Base-by-base conservation (phyloP, 192 early-diverging fungal species). In the Rhizoclosmatium globosum region DNA sequence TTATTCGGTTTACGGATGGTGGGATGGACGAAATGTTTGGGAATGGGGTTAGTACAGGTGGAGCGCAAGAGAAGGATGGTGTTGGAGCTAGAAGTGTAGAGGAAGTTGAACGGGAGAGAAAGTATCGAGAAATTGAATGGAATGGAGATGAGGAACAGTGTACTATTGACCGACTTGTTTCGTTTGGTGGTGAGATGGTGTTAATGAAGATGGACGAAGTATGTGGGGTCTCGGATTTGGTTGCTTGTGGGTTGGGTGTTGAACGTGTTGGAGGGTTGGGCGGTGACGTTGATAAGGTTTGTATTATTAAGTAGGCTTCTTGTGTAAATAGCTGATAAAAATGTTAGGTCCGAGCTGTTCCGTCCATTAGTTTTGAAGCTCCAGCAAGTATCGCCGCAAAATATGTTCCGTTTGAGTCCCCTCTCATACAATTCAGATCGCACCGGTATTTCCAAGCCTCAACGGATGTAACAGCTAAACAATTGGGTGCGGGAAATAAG, bases 381-480 rank as follows among this genome's bases (percentile, higher is more conserved):
- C 9, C 9, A 53, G 9, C 6, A 53, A 7, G 17, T 13, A 7
- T 13, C 6, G 17, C 50, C n/a, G 11, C 70, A 31, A 50, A n/a
- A 3, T 72, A 47, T 39, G 39, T 41, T 11, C 70, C 70, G 3
- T 72, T 72, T 57, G 70, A 72, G 15, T 47, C 43, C 42, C 73
- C 73, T 3, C 42, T 74, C 4, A 45, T 64, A 1, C 59, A 74
- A 9, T 62, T 74, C 39, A 56, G 73, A 44, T 74, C 73, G 7
- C 44, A 74, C 44, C 57, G 60, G 7, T 74, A 74, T 62, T 74
- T 74, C 44, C n/a, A 19, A 23, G 46, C 11, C 4, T 11, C 21
- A 23, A n/a, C 19, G 11, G 45, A 11, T 2, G 41, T n/a, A 42
- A 46, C 0, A 7, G 60, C 73, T 2, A 60, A 64, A 64, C 6